Evolutionary conservation across 2,329 filamentous ascomycete genomes (phyloP).

Genomic region (Chrysosphaeria jannelii): DNA sequence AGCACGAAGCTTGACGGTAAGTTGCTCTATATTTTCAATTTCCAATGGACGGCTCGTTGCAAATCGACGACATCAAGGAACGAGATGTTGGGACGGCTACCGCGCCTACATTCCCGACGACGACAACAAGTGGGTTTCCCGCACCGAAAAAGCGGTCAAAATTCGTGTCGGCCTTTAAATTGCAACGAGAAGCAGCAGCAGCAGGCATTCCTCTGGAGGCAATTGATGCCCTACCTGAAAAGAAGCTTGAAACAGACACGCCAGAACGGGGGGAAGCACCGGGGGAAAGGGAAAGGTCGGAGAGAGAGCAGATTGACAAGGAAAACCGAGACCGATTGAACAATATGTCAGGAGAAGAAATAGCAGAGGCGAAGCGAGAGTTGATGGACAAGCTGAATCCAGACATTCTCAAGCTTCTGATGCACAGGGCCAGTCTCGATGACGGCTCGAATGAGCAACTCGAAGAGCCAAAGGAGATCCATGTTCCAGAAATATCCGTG

Average conservation of each 20-base stretch:
- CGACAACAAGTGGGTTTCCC: conserved; percentile 47
- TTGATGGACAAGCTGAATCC: conserved; percentile 53
- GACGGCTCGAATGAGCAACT: conserved; percentile 11
- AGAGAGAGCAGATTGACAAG: conserved; percentile 34
- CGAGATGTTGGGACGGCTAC: conserved; percentile 27
- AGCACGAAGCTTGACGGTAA: too few species aligned
- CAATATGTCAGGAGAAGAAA: conserved; percentile 55
- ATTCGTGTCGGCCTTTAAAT: conserved; percentile 45
- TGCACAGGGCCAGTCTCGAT: conserved; percentile 49
- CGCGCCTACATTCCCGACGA: conserved; percentile 29
- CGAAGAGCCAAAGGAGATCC: conserved; percentile 1
- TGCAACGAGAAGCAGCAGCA: conserved; percentile 17
- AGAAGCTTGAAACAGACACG: too few species aligned
- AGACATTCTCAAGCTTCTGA: conserved; percentile 41
- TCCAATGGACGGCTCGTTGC: conserved; percentile 15
- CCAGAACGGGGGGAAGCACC: neutral
- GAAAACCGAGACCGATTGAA: conserved; percentile 51
- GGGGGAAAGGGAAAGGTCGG: neutral
- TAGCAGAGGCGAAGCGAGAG: conserved; percentile 50
- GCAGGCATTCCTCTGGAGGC: too few species aligned
- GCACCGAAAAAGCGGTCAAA: conserved; percentile 49
- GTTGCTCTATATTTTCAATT: too few species aligned
- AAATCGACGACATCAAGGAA: conserved; percentile 55
- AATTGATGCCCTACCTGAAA: too few species aligned
- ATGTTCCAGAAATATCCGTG: conserved; percentile 1